Conservation (phyloP, 139 green algal genomes). For the Desmodesmus armatus region DNA sequence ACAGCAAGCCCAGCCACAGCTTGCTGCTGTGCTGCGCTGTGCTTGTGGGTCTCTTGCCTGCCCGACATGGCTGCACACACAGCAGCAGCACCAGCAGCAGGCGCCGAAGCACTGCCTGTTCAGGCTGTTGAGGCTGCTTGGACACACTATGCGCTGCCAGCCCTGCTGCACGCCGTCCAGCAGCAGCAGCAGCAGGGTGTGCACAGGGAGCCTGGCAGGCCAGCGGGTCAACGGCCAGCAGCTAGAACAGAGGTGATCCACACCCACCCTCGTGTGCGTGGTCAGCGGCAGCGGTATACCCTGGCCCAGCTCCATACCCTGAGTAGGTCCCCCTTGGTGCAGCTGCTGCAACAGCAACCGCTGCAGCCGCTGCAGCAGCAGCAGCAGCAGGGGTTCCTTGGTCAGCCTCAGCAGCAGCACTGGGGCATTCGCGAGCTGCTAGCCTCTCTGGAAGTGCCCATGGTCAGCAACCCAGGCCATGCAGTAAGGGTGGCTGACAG, state of each 20-base stretch:
- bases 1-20: background rate
- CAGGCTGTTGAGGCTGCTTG: background rate
- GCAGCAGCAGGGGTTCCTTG: no score
- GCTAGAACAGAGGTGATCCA: background rate
- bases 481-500: no score
- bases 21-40: background rate
- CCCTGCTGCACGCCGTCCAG: background rate
- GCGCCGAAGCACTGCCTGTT: background rate
- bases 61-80: background rate
- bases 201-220: no score
- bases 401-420: no score
- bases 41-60: background rate
- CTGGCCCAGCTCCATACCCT: background rate
- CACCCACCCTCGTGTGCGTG: background rate
- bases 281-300: background rate
- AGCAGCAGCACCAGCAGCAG: conserved; percentile 1
- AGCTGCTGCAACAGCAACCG: background rate
- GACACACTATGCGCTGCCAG: background rate
- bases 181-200: background rate
- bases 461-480: no score
- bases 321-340: background rate
- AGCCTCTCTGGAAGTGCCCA: no score
- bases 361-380: background rate
- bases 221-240: no score
- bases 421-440: no score